phyloP scores from a whole-genome alignment of 2,329 filamentous ascomycete genomes.

The Herpotrichia juniperi region DNA sequence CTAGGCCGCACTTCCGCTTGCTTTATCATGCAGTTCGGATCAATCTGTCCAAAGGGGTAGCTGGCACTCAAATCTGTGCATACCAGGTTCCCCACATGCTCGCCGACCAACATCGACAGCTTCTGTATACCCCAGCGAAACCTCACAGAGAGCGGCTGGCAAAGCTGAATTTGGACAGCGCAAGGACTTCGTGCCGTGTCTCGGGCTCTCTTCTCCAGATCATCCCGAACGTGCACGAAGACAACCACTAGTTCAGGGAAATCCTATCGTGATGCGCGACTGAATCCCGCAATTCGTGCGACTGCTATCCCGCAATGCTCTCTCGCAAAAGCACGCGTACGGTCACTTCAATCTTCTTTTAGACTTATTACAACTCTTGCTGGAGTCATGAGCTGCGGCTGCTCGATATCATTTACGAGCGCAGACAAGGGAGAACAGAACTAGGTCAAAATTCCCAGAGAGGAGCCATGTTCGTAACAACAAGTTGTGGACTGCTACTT shows the following conservation, averaged over 20 bases:
- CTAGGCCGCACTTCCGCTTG: background rate
- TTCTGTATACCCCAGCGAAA: background rate
- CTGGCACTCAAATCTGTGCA: background rate
- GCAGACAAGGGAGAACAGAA: too few species aligned
- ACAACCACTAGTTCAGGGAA: background rate
- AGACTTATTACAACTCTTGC: too few species aligned
- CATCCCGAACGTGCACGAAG: background rate
- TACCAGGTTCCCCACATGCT: slow-evolving; percentile 1
- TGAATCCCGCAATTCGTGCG: background rate
- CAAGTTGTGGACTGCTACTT: too few species aligned
- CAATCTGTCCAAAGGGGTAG: background rate
- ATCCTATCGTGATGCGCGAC: background rate
- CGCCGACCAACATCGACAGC: background rate
- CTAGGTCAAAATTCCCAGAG: too few species aligned
- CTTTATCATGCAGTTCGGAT: background rate
- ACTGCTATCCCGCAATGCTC: too few species aligned
- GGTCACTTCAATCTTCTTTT: too few species aligned
- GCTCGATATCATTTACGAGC: too few species aligned
- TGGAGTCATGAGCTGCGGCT: too few species aligned
- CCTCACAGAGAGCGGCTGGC: background rate
- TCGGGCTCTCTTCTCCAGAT: background rate
- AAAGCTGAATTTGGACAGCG: background rate
- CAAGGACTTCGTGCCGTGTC: background rate
- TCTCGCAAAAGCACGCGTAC: too few species aligned
- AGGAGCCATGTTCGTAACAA: slow-evolving; percentile 18